phyloP scores from a whole-genome alignment of 352 stramenopile genomes.

The Phytophthora parvispora region DNA sequence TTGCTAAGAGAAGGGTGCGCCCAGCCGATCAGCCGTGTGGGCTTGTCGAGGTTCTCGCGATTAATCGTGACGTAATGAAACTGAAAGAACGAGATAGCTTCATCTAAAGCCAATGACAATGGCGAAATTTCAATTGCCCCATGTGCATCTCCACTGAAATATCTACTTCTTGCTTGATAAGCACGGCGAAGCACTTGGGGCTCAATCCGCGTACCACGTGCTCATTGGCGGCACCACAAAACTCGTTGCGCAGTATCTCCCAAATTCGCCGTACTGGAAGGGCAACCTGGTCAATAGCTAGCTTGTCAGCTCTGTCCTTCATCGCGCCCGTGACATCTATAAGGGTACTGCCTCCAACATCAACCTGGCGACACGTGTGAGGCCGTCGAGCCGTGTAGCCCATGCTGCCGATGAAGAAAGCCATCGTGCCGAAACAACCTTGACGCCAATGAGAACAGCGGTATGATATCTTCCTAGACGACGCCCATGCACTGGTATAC shows the following conservation, averaged over 20 bases:
- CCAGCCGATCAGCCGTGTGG: slow-evolving; percentile 6
- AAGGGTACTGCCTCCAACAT: neutral
- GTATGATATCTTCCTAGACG: slow-evolving; percentile 11
- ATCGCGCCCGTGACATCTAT: neutral
- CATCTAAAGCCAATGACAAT: slow-evolving; percentile 5
- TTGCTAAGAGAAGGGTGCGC: too few species aligned
- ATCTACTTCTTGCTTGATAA: slow-evolving; percentile 8
- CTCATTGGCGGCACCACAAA: slow-evolving; percentile 4
- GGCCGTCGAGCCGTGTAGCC: slow-evolving; percentile 1
- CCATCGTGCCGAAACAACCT: slow-evolving; percentile 18
- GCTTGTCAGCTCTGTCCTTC: neutral
- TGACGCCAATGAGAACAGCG: slow-evolving; percentile 14
- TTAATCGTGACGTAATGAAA: slow-evolving; percentile 15
- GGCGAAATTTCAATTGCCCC: slow-evolving; percentile 19
- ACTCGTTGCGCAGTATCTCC: neutral
- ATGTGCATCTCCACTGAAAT: slow-evolving; percentile 19
- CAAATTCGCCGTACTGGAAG: slow-evolving; percentile 4
- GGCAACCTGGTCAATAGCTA: neutral
- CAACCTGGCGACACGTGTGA: slow-evolving; percentile 1
- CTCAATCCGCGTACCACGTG: slow-evolving; percentile 16
- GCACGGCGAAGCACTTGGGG: slow-evolving; percentile 14
- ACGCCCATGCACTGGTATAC: slow-evolving; percentile 5
- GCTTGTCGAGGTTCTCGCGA: neutral
- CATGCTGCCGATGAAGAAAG: slow-evolving; percentile 19
- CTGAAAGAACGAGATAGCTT: slow-evolving; percentile 11